Conservation (phyloP, 2,329 filamentous ascomycete genomes). For the Fusarium sp. region DNA sequence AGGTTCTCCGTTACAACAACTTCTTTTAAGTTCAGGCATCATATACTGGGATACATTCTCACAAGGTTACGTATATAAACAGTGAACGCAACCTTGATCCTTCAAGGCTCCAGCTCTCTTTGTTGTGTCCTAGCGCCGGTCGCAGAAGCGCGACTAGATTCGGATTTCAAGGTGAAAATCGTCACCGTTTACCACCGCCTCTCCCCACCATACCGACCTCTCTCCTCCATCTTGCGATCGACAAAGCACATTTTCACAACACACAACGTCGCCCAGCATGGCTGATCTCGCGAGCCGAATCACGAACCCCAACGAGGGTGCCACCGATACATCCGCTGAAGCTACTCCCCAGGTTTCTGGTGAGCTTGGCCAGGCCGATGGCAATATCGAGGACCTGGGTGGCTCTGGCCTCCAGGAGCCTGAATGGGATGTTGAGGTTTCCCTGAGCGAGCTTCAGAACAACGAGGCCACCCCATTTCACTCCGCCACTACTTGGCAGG, state of each 20-base stretch:
- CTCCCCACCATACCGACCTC: conserved; percentile 31
- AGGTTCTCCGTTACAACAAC: conserved; percentile 19
- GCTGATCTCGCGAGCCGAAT: conserved; percentile 68
- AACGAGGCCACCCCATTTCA: conserved; percentile 90
- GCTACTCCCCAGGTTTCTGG: conserved; percentile 39
- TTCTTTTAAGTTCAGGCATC: background rate
- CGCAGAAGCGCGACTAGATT: conserved; percentile 23
- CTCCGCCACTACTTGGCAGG: conserved; percentile 86
- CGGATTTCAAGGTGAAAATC: conserved; percentile 34
- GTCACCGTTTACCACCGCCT: conserved; percentile 34
- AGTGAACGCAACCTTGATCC: conserved; percentile 1
- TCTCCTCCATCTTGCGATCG: conserved; percentile 24
- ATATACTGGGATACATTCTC: background rate
- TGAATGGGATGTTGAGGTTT: conserved; percentile 91
- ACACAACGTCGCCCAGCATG: conserved; percentile 53
- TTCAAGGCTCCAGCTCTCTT: background rate
- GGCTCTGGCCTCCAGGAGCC: conserved; percentile 76
- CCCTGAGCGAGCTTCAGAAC: conserved; percentile 88
- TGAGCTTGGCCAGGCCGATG: conserved; percentile 57
- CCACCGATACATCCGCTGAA: conserved; percentile 39
- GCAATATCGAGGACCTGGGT: conserved; percentile 54
- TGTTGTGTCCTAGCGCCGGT: conserved; percentile 22
- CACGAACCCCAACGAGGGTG: conserved; percentile 60
- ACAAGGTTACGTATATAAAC: background rate
- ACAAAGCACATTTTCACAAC: conserved; percentile 11